These are phyloP conservation scores for Lentinula aciculospora DNA, from an alignment of 768 basidiomycete species.

Conservation along the genomic window DNA sequence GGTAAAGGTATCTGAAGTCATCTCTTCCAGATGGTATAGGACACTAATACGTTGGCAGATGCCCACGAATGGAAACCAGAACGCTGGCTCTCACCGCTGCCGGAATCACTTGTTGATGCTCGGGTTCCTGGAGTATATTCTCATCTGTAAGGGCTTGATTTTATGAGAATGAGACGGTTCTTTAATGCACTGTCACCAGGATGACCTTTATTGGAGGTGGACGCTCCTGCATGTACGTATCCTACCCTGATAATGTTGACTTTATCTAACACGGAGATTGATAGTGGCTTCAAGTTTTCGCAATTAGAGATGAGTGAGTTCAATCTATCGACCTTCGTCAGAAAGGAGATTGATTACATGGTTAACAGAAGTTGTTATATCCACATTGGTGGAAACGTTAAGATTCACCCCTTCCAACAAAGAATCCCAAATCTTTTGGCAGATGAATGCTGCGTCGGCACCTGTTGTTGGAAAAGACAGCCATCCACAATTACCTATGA, in stretches of 20 bases:
- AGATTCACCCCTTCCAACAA: not conserved
- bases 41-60: slow-evolving; percentile 16
- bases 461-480: not conserved
- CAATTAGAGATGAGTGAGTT: slow-evolving; percentile 6
- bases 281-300: slow-evolving; percentile 6
- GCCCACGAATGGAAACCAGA: slow-evolving; percentile 41
- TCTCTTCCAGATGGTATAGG: not conserved
- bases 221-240: slow-evolving; percentile 31
- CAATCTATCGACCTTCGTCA: not conserved
- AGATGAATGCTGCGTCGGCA: not conserved
- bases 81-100: slow-evolving; percentile 33
- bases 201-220: slow-evolving; percentile 39
- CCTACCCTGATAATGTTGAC: too few relatives aligned
- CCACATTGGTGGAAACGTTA: not conserved
- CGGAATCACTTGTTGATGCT: slow-evolving; percentile 24
- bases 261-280: not conserved
- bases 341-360: not conserved
- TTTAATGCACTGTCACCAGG: slow-evolving; percentile 15
- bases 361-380: not conserved
- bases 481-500: not conserved
- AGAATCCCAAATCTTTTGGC: not conserved
- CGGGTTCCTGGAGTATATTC: slow-evolving; percentile 30
- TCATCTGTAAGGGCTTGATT: slow-evolving; percentile 21
- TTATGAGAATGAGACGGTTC: not conserved
- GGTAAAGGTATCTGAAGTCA: slow-evolving; percentile 16